These are phyloP conservation scores for Canavalia ensiformis DNA, from an alignment of 306 rosid species.

Conservation along the genomic window DNA sequence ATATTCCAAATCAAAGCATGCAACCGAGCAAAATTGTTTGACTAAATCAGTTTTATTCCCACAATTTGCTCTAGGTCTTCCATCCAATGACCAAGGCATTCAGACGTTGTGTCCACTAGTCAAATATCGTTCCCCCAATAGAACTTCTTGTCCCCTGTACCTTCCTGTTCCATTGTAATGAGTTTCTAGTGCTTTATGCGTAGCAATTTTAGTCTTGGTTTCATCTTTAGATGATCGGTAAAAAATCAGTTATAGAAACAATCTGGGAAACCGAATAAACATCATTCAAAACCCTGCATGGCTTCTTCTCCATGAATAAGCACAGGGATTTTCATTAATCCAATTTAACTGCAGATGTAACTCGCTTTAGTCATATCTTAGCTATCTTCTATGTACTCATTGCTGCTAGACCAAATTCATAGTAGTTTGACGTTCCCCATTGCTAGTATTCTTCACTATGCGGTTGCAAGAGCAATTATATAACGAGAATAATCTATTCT, in stretches of 20 bases:
- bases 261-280: neutral
- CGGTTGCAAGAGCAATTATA: neutral
- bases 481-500: neutral
- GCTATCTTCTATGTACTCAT: neutral
- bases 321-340: neutral
- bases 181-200: neutral
- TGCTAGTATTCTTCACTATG: neutral
- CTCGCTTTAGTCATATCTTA: neutral
- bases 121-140: neutral
- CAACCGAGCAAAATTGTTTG: neutral
- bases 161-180: neutral
- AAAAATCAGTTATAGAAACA: neutral
- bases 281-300: neutral
- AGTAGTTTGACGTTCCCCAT: neutral
- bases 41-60: neutral
- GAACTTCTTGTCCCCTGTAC: neutral
- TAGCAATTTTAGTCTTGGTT: neutral
- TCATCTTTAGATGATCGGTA: neutral
- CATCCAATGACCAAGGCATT: neutral
- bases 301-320: neutral
- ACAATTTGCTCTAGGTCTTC: neutral
- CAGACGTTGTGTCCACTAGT: neutral
- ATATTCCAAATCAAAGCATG: neutral
- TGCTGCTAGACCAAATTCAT: slow-evolving; percentile 7
- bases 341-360: neutral